These are phyloP conservation scores for Helichrysum umbraculigerum DNA, from an alignment of 129 eudicot genomes.

Conservation along the genomic window DNA sequence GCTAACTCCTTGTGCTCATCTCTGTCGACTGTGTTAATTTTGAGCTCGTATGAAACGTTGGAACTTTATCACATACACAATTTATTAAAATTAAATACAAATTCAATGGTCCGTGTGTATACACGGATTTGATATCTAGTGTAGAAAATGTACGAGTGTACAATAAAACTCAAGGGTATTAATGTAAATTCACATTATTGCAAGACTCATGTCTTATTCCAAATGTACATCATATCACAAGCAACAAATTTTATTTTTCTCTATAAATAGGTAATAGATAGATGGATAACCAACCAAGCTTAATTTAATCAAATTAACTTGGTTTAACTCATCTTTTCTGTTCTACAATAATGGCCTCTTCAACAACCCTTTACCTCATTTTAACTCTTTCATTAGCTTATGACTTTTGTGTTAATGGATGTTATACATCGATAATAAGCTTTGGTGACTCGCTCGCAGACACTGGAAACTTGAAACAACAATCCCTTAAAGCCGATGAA, in stretches of 20 bases:
- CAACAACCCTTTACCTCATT: conserved; percentile 16
- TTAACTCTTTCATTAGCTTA: background rate
- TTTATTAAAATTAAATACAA: too few species aligned
- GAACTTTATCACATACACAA: too few species aligned
- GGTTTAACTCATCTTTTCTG: background rate
- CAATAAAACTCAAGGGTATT: conserved; percentile 7
- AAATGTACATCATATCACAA: background rate
- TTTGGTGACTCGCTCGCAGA: conserved; percentile 88
- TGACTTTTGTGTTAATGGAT: conserved; percentile 26
- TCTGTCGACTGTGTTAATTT: too few species aligned
- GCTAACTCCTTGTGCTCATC: too few species aligned
- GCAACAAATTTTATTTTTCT: conserved; percentile 8
- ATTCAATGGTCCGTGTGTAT: too few species aligned
- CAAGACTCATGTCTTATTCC: conserved; percentile 11
- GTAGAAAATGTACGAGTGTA: background rate
- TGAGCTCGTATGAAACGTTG: too few species aligned
- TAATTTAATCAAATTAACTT: background rate
- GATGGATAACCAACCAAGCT: conserved; percentile 26
- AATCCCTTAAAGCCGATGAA: background rate
- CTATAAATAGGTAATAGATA: conserved; percentile 13
- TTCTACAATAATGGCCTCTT: conserved; percentile 26
- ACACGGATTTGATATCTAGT: too few species aligned
- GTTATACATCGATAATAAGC: conserved; percentile 60
- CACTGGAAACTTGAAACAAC: conserved; percentile 55
- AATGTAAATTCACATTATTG: background rate